Conservation (phyloP, 2,329 filamentous ascomycete genomes). For the Lachnellula willkommii region DNA sequence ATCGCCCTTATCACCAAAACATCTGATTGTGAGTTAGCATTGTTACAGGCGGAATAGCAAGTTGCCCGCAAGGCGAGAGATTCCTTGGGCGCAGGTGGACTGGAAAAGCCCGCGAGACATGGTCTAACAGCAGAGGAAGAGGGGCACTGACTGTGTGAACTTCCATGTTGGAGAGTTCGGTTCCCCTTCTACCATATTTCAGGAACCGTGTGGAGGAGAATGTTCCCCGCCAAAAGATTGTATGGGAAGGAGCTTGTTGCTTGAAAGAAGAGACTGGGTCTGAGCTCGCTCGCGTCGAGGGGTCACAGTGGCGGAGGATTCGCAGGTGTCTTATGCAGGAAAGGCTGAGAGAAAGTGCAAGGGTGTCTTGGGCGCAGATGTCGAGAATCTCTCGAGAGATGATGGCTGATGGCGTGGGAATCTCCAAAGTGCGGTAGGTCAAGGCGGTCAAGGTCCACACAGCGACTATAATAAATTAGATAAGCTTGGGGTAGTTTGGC, state of each 20-base stretch:
- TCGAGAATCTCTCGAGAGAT: neutral
- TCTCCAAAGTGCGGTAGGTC: neutral
- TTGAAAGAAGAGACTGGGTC: slow-evolving; percentile 9
- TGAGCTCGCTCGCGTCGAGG: slow-evolving; percentile 23
- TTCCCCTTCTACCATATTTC: slow-evolving; percentile 95
- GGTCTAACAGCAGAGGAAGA: neutral
- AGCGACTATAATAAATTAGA: too few relatives aligned
- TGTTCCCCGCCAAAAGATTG: slow-evolving; percentile 21
- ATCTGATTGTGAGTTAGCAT: slow-evolving; percentile 51
- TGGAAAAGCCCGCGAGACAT: neutral
- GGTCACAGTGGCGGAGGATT: slow-evolving; percentile 22
- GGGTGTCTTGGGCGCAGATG: neutral
- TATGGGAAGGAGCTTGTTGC: slow-evolving; percentile 2
- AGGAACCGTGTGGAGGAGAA: slow-evolving; percentile 30
- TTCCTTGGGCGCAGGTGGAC: neutral
- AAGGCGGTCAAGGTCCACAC: neutral
- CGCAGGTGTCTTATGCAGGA: neutral
- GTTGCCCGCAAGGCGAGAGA: neutral
- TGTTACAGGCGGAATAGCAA: neutral
- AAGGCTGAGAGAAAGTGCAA: slow-evolving; percentile 5
- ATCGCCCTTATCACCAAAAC: slow-evolving; percentile 99
- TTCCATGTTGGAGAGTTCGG: slow-evolving; percentile 96
- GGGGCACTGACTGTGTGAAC: slow-evolving; percentile 72
- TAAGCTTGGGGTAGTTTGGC: too few relatives aligned
- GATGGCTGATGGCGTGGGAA: neutral